Base-by-base conservation (phyloP, 768 basidiomycete genomes). In the Nidularia pulvinata region DNA sequence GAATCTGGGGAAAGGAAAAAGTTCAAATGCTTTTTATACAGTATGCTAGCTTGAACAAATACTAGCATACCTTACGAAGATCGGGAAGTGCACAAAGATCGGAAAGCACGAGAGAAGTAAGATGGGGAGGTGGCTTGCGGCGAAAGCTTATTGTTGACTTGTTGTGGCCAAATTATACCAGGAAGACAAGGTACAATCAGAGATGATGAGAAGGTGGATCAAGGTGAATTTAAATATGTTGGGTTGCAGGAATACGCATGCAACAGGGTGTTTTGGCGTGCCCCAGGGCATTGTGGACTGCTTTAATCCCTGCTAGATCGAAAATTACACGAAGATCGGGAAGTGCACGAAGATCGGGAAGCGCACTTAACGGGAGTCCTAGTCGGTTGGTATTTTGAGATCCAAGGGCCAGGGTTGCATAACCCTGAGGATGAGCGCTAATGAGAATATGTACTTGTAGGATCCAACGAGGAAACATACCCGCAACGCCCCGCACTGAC, bases 41-140 rank as follows among this genome's bases (percentile, higher is more conserved):
- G 19, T 19, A 19, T 19, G 19, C 19, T 19, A 19, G 19, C 19
- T 19, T 19, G 19, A 19, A 19, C 19, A 19, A 19, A 19, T 19
- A 19, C 19, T 19, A 19, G 19, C 19, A 19, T 19, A 19, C 19
- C 19, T 19, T 19, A 19, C 19, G 19, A 85, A 89, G 85, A 83
- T 85, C 88, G 87, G 87, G 86, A 88, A 87, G 65, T 83, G 82
- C 74, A 86, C 79, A 84, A 83, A 81, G 82, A 90, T 78, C 84
- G 88, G 85, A 86, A 88, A 54, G 55, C 49, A 57, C 49, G 53
- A 55, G 55, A 60, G 63, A 61, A 59, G 59, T 48, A 61, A 56
- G 52, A 50, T 53, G 57, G 48, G 63, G 57, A 61, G 56, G 58
- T 58, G 58, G 44, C 60, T 59, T 58, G 62, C 61, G 69, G 64